phyloP scores from a whole-genome alignment of 139 green algal genomes.

The Chlorella sp. region DNA sequence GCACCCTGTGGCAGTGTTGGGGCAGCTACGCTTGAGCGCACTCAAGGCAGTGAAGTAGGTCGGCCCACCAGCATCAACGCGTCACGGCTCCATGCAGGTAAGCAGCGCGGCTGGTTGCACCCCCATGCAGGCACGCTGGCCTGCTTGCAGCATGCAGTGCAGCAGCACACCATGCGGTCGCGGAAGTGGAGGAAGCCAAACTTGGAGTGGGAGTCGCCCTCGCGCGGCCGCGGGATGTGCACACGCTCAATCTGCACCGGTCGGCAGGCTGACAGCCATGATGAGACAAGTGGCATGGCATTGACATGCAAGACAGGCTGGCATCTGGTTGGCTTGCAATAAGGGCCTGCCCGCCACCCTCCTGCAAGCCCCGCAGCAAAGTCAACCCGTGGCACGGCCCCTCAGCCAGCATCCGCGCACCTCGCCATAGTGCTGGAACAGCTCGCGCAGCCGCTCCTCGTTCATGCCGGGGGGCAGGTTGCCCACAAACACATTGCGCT shows the following conservation, averaged over 20 bases:
- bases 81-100: no score
- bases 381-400: not conserved
- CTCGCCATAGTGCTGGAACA: conserved; percentile 77
- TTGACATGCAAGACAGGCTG: not conserved
- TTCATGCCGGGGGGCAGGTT: conserved; percentile 69
- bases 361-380: no score
- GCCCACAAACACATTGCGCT: conserved; percentile 81
- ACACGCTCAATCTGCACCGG: conserved; percentile 30
- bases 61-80: no score
- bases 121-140: no score
- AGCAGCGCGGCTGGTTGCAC: no score
- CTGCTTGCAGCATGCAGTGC: no score
- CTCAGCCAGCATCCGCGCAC: conserved; percentile 41
- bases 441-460: conserved; percentile 69
- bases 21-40: no score
- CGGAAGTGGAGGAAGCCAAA: conserved; percentile 91
- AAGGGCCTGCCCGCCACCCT: not conserved
- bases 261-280: not conserved
- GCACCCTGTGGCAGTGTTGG: no score
- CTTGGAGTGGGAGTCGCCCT: conserved; percentile 61
- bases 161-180: conserved; percentile 64
- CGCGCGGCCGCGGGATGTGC: conserved; percentile 47
- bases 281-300: not conserved
- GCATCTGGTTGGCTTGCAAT: not conserved
- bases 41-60: no score